Evolutionary conservation across 805 yeast genomes (phyloP).

Genomic region (Sungouiozyma intestinalis): DNA sequence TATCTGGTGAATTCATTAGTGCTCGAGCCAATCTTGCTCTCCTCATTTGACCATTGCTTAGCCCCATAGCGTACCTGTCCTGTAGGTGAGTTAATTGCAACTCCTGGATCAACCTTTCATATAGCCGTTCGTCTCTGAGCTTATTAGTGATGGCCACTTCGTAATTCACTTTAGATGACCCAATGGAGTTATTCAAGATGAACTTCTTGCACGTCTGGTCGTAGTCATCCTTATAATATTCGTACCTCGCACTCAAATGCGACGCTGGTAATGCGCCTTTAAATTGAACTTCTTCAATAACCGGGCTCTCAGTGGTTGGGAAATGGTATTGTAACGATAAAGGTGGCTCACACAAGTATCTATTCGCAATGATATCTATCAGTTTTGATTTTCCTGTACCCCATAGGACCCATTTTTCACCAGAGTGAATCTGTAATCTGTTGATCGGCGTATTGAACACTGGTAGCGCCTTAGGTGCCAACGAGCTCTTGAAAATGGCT

Average conservation of each 20-base stretch:
- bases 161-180: constrained; percentile 36
- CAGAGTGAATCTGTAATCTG: constrained; percentile 18
- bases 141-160: constrained; percentile 22
- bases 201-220: constrained; percentile 61
- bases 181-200: constrained; percentile 39
- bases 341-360: constrained; percentile 22
- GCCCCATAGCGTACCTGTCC: constrained; percentile 70
- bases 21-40: constrained; percentile 80
- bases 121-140: constrained; percentile 27
- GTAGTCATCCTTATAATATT: constrained; percentile 72
- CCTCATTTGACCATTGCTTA: constrained; percentile 90
- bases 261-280: constrained; percentile 43
- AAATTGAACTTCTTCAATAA: constrained; percentile 32
- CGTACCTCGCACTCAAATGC: constrained; percentile 84
- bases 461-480: constrained; percentile 26
- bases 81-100: constrained; percentile 49
- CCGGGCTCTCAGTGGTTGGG: constrained; percentile 2
- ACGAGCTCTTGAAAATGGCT: constrained; percentile 32
- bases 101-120: constrained; percentile 35
- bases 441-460: constrained; percentile 16
- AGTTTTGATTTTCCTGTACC: constrained; percentile 24
- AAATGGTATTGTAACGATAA: constrained; percentile 12
- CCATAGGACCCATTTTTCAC: constrained; percentile 36
- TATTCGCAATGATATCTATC: constrained; percentile 18
- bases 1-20: constrained; percentile 49